Evolutionary conservation across 2,329 filamentous ascomycete species (phyloP).

Genomic region (Epichloe festucae): DNA sequence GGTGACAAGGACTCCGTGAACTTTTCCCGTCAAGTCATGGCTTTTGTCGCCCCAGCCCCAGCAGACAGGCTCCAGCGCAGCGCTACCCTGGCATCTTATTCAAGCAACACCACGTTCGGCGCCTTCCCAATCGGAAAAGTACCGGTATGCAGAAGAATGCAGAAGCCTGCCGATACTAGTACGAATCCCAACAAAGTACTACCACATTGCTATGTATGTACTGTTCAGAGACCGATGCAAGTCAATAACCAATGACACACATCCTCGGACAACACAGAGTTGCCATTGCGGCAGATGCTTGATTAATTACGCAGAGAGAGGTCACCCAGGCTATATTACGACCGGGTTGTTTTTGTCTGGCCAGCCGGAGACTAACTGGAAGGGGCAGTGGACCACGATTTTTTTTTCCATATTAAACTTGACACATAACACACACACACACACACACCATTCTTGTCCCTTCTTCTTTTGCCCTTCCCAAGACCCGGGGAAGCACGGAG

Average conservation of each 20-base stretch:
- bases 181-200: too few species aligned
- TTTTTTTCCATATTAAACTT: neutral
- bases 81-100: too few species aligned
- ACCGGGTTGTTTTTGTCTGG: neutral
- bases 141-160: neutral
- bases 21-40: too few species aligned
- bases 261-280: neutral
- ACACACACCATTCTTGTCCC: too few species aligned
- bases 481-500: neutral
- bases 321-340: neutral
- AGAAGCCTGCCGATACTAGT: neutral
- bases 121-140: constrained; percentile 6
- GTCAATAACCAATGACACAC: too few species aligned
- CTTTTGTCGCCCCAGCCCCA: too few species aligned
- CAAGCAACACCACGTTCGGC: constrained; percentile 1
- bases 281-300: neutral
- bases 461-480: neutral
- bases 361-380: neutral
- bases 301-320: neutral
- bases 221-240: too few species aligned
- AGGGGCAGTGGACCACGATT: neutral
- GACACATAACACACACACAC: neutral
- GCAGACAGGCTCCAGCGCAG: too few species aligned
- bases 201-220: too few species aligned
- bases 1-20: too few species aligned